These are phyloP conservation scores for Veloporphyrellus conicus DNA, from an alignment of 1,284 basidiomycete genomes.

Conservation along the genomic window DNA sequence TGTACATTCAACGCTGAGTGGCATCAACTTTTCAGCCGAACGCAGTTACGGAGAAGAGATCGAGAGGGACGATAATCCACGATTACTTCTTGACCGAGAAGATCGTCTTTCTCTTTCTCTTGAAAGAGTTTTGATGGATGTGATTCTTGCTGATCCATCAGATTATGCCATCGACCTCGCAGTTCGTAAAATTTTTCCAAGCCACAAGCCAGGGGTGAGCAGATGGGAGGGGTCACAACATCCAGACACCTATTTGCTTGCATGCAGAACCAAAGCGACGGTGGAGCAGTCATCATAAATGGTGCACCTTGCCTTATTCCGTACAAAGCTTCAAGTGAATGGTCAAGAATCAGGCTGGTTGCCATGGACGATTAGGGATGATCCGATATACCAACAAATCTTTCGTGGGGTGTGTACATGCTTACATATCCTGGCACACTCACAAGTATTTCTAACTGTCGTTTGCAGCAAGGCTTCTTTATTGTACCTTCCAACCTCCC, in stretches of 20 bases:
- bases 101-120: not conserved
- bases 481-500: constrained; percentile 32
- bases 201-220: not conserved
- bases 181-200: constrained; percentile 32
- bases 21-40: no score
- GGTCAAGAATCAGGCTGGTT: constrained; percentile 24
- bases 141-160: constrained; percentile 2
- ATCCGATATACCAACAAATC: no score
- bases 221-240: not conserved
- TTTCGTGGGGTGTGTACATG: not conserved
- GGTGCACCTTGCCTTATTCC: not conserved
- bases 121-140: not conserved
- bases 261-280: not conserved
- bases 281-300: not conserved
- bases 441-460: not conserved
- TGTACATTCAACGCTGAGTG: no score
- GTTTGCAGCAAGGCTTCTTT: constrained; percentile 33
- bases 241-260: not conserved
- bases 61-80: no score
- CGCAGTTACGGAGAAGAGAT: no score
- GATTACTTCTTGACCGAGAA: no score
- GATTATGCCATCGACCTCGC: constrained; percentile 33
- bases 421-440: not conserved
- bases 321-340: not conserved
- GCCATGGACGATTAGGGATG: no score